Evolutionary conservation across 352 stramenopile genomes (phyloP), one percentile per base, ranked within the genome.

Genomic region (Phytophthora podocarpi): DNA sequence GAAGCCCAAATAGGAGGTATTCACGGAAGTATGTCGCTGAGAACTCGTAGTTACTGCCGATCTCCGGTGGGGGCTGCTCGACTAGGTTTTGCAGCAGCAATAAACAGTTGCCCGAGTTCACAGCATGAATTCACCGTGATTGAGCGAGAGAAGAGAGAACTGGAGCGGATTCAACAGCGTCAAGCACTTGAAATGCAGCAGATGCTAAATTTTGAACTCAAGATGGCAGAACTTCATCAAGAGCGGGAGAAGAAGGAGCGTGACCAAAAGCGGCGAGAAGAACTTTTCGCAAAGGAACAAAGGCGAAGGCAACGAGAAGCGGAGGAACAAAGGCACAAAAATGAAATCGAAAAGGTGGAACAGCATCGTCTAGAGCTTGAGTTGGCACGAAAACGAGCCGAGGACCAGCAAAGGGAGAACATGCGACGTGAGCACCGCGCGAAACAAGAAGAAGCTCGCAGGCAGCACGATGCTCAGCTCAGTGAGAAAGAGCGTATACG

Each of bases 161-260:
- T 94, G 1, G 81, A 90, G 43, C 74, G 81, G n/a, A 92, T 94
- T 21, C 75, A 80, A 48, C 72, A 76, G 16, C 85, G 85, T 0
- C 85, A 91, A 56, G 64, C 76, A 0, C 55, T 78, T 1, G 85
- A 92, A 32, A 78, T 92, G 74, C 82, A 94, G 62, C 82, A 92
- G 35, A 70, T 91, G 63, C 55, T 91, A 0, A 59, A 66, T 11
- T 89, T 89, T 53, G 85, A 93, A 43, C 63, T 90, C 24, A 81
- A 78, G 24, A 87, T 82, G 73, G 67, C 70, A 0, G 77, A 86
- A 36, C 56, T 88, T 1, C 61, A 87, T 28, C 64, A 70, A 21
- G 80, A 91, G 39, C 77, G 74, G 2, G 77, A 85, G 20, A 63
- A 55, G 6, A 79, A 82, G 37, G 81, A 91, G 13, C 59, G 63